A percentile compares a stretch with the other conserved stretches of the same genome.
These are phyloP conservation scores for Umbilicaria muhlenbergii DNA, from an alignment of 495 filamentous ascomycete species.

Conservation along the genomic window DNA sequence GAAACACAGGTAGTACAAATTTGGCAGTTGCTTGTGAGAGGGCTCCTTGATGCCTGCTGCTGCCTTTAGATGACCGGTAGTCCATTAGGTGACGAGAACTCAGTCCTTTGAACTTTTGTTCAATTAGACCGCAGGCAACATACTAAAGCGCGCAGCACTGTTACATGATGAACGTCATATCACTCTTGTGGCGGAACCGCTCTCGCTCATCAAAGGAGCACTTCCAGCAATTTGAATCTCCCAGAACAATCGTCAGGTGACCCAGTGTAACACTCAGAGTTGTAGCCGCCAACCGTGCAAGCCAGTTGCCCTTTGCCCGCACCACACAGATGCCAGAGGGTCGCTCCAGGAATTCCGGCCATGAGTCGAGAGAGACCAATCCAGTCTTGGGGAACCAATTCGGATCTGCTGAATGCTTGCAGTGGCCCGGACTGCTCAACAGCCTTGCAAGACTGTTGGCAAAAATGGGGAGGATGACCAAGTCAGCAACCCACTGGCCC, in stretches of 20 bases:
- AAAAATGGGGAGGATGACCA: background rate
- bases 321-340: background rate
- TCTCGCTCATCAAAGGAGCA: background rate
- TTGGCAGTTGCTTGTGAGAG: no score
- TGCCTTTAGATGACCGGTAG: no score
- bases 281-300: slow-evolving; percentile 1
- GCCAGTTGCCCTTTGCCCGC: background rate
- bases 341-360: slow-evolving; percentile 1
- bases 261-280: background rate
- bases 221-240: background rate
- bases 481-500: slow-evolving; percentile 7
- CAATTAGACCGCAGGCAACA: no score
- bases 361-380: background rate
- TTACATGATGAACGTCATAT: no score
- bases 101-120: no score
- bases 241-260: background rate
- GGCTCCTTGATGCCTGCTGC: no score
- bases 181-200: no score
- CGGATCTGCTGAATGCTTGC: background rate
- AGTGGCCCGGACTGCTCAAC: no score
- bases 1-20: no score
- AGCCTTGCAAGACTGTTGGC: background rate
- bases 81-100: no score
- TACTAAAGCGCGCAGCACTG: no score
- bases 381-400: background rate